phyloP scores from a whole-genome alignment of 2,329 filamentous ascomycete species.

The Colletotrichum higginsianum region DNA sequence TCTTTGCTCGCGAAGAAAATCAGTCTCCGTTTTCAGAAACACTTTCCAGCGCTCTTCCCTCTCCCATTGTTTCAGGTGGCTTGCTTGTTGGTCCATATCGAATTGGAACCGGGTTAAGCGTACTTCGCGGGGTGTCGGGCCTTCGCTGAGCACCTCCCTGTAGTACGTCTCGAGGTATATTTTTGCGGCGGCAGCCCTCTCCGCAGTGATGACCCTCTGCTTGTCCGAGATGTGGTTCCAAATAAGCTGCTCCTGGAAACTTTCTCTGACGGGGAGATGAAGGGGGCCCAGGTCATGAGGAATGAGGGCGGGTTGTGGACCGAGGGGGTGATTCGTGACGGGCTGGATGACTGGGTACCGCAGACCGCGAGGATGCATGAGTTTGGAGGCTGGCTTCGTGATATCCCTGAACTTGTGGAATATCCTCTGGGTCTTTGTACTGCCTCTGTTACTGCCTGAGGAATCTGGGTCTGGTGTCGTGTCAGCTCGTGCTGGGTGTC shows the following conservation, averaged over 20 bases:
- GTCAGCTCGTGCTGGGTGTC: neutral
- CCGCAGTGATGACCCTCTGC: slow-evolving; percentile 71
- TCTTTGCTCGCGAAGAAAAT: slow-evolving; percentile 48
- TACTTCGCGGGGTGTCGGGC: slow-evolving; percentile 68
- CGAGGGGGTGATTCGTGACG: slow-evolving; percentile 5
- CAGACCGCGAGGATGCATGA: slow-evolving; percentile 1
- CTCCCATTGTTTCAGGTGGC: slow-evolving; percentile 58
- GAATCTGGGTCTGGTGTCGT: neutral
- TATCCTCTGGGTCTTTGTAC: slow-evolving; percentile 9
- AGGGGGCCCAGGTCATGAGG: neutral
- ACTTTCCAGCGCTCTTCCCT: slow-evolving; percentile 69
- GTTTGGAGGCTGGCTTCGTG: neutral
- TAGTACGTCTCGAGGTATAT: slow-evolving; percentile 90
- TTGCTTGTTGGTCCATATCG: slow-evolving; percentile 68
- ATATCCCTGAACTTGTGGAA: slow-evolving; percentile 13
- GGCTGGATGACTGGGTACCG: slow-evolving; percentile 8
- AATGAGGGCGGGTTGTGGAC: neutral
- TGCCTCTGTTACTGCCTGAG: slow-evolving; percentile 5
- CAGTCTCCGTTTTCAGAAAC: slow-evolving; percentile 71
- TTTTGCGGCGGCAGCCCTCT: slow-evolving; percentile 85
- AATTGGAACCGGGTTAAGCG: slow-evolving; percentile 75
- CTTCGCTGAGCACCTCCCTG: slow-evolving; percentile 72
- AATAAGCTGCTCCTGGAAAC: neutral
- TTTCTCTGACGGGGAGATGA: neutral
- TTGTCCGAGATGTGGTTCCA: slow-evolving; percentile 9